Conservation (phyloP, 495 filamentous ascomycete species). For the Podospora australis region DNA sequence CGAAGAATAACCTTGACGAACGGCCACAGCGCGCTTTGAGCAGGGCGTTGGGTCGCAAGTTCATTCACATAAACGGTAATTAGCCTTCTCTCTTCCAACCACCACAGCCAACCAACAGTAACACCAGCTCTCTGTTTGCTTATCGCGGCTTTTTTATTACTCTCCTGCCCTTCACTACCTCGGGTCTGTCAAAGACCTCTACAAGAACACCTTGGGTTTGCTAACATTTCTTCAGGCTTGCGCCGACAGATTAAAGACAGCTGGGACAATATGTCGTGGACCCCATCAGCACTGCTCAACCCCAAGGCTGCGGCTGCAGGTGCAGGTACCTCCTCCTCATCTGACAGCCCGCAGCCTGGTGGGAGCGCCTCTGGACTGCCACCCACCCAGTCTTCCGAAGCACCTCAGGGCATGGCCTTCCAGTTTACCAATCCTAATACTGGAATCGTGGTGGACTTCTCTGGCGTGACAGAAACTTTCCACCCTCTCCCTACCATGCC, state of each 20-base stretch:
- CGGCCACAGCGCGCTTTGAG: not conserved
- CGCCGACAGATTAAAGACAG: slow-evolving; percentile 3
- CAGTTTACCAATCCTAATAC: slow-evolving; percentile 37
- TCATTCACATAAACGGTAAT: not conserved
- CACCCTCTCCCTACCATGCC: slow-evolving; percentile 5
- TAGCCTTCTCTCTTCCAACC: no score
- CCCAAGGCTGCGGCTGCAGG: slow-evolving; percentile 15
- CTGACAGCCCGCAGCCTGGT: slow-evolving; percentile 12
- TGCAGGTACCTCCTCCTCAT: slow-evolving; percentile 1
- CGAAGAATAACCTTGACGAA: no score
- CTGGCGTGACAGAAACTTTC: slow-evolving; percentile 8
- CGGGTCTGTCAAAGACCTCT: no score
- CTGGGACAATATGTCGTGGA: slow-evolving; percentile 22
- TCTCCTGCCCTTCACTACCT: no score
- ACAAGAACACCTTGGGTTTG: no score
- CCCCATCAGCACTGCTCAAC: slow-evolving; percentile 21
- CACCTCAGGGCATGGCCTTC: slow-evolving; percentile 23
- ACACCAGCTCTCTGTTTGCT: no score
- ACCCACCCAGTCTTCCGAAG: slow-evolving; percentile 2
- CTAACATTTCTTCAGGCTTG: no score
- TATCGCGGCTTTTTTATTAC: no score
- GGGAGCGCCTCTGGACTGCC: slow-evolving; percentile 2
- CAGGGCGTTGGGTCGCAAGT: not conserved
- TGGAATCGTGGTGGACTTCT: slow-evolving; percentile 13
- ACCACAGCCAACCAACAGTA: no score